Conservation (phyloP, 108 stramenopile genomes). For the Discostella pseudostelligera region DNA sequence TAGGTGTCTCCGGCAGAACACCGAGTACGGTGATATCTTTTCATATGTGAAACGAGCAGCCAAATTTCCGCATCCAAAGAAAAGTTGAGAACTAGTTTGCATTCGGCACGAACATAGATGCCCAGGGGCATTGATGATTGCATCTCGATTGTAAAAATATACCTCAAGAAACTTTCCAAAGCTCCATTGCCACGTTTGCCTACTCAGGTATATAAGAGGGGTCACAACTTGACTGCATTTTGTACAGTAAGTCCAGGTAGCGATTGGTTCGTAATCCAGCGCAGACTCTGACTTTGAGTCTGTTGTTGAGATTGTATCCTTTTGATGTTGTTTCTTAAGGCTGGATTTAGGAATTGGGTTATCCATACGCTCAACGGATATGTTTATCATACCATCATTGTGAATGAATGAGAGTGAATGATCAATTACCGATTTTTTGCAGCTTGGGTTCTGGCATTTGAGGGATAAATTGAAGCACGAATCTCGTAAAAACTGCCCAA, state of each 20-base stretch:
- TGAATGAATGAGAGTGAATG: slow-evolving; percentile 93
- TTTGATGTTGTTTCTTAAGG: slow-evolving; percentile 21
- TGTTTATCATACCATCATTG: slow-evolving; percentile 88
- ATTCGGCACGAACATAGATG: slow-evolving; percentile 69
- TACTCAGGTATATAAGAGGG: slow-evolving; percentile 75
- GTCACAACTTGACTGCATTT: slow-evolving; percentile 86
- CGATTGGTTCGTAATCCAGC: slow-evolving; percentile 64
- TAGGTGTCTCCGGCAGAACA: slow-evolving; percentile 77
- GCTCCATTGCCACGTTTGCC: slow-evolving; percentile 93
- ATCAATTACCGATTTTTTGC: slow-evolving; percentile 91
- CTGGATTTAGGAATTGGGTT: slow-evolving; percentile 60
- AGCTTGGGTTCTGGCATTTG: slow-evolving; percentile 89
- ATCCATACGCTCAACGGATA: slow-evolving; percentile 85
- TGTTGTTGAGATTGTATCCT: slow-evolving; percentile 33
- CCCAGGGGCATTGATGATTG: slow-evolving; percentile 70
- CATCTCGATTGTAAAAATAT: slow-evolving; percentile 90
- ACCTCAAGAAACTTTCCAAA: slow-evolving; percentile 97
- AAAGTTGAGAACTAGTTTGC: slow-evolving; percentile 80
- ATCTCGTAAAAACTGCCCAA: slow-evolving; percentile 93
- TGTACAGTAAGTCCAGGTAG: slow-evolving; percentile 93
- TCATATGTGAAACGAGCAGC: slow-evolving; percentile 92
- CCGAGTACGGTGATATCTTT: slow-evolving; percentile 74
- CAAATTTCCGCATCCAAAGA: slow-evolving; percentile 85
- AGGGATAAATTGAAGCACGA: slow-evolving; percentile 92
- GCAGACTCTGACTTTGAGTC: slow-evolving; percentile 18